These are phyloP conservation scores for Colletotrichum euphorbiae DNA, from an alignment of 2,329 filamentous ascomycete genomes.

Conservation along the genomic window DNA sequence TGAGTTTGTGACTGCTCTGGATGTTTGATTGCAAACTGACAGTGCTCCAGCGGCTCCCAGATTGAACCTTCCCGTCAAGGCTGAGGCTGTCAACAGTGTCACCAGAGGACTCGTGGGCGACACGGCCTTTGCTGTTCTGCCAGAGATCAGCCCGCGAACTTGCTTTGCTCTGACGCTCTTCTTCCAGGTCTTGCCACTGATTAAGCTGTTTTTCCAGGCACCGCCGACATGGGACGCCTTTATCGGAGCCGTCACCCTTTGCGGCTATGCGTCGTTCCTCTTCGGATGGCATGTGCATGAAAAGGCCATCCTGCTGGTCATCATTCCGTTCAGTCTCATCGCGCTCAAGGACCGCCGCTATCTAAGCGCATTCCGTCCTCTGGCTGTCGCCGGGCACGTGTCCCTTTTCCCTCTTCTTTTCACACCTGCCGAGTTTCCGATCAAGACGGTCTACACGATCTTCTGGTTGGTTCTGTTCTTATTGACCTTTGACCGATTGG, in stretches of 20 bases:
- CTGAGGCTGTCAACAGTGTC: slow-evolving; percentile 84
- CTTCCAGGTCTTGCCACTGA: slow-evolving; percentile 82
- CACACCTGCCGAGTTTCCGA: slow-evolving; percentile 89
- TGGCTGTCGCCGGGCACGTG: slow-evolving; percentile 94
- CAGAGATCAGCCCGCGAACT: slow-evolving; percentile 81
- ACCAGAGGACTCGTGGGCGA: slow-evolving; percentile 94
- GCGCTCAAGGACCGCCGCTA: slow-evolving; percentile 91
- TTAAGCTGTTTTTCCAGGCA: slow-evolving; percentile 79
- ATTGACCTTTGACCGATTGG: slow-evolving; percentile 85
- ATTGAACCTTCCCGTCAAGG: slow-evolving; percentile 78
- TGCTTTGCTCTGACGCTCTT: slow-evolving; percentile 87
- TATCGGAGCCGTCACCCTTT: slow-evolving; percentile 88
- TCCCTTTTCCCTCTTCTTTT: slow-evolving; percentile 95
- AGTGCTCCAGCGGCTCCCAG: slow-evolving; percentile 77
- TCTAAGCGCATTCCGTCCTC: slow-evolving; percentile 88
- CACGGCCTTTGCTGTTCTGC: slow-evolving; percentile 92
- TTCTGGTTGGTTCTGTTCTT: slow-evolving; percentile 92
- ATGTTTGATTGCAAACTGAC: slow-evolving; percentile 47
- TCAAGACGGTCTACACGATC: slow-evolving; percentile 93
- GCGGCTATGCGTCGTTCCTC: slow-evolving; percentile 94
- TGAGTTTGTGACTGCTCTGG: slow-evolving; percentile 56
- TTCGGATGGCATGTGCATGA: slow-evolving; percentile 99
- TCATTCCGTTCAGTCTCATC: slow-evolving; percentile 94
- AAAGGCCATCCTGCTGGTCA: slow-evolving; percentile 93
- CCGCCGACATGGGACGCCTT: slow-evolving; percentile 87